phyloP scores from a whole-genome alignment of 1,139 yeast genomes.

The Hemisphaericaspora lyxosophila region DNA sequence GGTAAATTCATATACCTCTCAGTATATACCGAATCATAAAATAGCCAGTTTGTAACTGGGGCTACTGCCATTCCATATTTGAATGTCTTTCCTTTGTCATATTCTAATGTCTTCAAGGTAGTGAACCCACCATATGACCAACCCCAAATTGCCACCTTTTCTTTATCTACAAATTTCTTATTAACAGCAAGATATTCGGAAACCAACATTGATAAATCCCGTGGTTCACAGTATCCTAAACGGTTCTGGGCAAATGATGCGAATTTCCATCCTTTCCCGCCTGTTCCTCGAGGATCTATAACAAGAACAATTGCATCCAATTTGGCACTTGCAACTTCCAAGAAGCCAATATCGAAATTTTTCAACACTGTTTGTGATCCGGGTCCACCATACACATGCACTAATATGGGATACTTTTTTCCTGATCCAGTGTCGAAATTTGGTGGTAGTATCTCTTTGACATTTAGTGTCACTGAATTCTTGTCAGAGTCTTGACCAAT shows the following conservation, averaged over 20 bases:
- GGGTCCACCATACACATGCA: constrained; percentile 92
- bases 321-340: constrained; percentile 65
- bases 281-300: constrained; percentile 95
- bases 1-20: constrained; percentile 88
- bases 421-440: constrained; percentile 49
- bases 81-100: constrained; percentile 59
- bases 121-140: constrained; percentile 85
- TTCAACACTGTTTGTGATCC: constrained; percentile 75
- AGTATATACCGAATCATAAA: constrained; percentile 77
- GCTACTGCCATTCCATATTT: constrained; percentile 80
- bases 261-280: constrained; percentile 79
- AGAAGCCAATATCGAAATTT: constrained; percentile 58
- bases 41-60: constrained; percentile 76
- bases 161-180: constrained; percentile 54
- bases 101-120: constrained; percentile 69
- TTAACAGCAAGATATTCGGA: constrained; percentile 56
- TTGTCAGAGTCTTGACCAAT: constrained; percentile 42
- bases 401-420: constrained; percentile 75
- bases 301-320: constrained; percentile 74
- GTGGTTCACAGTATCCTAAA: constrained; percentile 86
- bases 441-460: constrained; percentile 75
- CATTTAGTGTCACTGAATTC: constrained; percentile 53
- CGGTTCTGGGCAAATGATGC: constrained; percentile 64
- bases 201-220: constrained; percentile 72
- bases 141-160: constrained; percentile 83